Percentiles rank a stretch among this genome's conserved stretches.
phyloP scores from a whole-genome alignment of 2,329 filamentous ascomycete genomes.

The Beauveria varroae region DNA sequence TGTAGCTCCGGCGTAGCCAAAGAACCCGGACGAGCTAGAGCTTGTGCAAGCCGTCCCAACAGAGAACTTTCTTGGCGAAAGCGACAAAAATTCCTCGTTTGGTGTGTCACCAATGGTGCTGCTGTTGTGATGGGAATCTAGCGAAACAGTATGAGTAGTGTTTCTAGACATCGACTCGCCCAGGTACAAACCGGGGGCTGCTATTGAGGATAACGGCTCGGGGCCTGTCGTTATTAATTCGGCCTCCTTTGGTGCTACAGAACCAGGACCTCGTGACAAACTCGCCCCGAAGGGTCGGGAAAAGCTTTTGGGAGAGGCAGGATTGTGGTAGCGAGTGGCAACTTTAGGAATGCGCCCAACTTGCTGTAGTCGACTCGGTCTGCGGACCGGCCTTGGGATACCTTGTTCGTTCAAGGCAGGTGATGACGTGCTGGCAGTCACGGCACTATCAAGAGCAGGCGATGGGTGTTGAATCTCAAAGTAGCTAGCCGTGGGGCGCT shows the following conservation, averaged over 20 bases:
- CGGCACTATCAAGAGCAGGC: not conserved
- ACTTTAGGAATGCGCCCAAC: constrained; percentile 83
- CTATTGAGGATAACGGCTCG: constrained; percentile 33
- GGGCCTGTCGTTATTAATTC: constrained; percentile 43
- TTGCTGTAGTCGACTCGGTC: constrained; percentile 60
- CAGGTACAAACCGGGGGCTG: constrained; percentile 29
- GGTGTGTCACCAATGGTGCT: not conserved
- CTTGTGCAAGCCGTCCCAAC: constrained; percentile 41
- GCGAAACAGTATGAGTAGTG: constrained; percentile 22
- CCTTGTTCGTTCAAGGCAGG: not conserved
- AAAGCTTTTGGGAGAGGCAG: constrained; percentile 69
- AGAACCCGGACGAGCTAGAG: constrained; percentile 60
- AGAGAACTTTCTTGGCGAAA: constrained; percentile 66
- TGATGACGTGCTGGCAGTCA: not conserved
- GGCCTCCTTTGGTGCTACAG: constrained; percentile 21
- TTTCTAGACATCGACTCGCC: constrained; percentile 28
- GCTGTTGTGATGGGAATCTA: not conserved
- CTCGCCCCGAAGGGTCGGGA: constrained; percentile 69
- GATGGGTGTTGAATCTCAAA: constrained; percentile 1
- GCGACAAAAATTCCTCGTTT: constrained; percentile 60
- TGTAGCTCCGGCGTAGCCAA: constrained; percentile 51
- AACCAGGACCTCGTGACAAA: constrained; percentile 27
- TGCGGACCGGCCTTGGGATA: not conserved
- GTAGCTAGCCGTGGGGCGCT: not conserved
- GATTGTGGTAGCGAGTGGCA: constrained; percentile 58